A percentile compares a stretch with the other conserved stretches of the same genome.
These are phyloP conservation scores for Glycine latifolia DNA, from an alignment of 306 rosid genomes.

Conservation along the genomic window DNA sequence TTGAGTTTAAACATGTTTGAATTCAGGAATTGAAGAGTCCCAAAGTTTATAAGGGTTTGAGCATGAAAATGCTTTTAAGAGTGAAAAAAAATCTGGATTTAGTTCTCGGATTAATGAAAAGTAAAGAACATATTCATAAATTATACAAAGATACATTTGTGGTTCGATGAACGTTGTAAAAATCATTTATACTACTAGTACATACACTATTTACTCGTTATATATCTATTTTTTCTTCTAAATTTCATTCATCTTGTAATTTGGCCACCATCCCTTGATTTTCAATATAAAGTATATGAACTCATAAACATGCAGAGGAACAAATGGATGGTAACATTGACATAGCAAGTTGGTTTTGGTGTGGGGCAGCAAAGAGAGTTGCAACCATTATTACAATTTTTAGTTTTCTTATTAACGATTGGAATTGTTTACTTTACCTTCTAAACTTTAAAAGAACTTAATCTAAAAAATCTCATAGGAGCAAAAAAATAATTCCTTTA, in stretches of 20 bases:
- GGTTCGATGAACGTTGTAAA: no score
- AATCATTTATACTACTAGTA: no score
- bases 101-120: not conserved
- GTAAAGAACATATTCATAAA: no score
- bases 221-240: no score
- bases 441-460: not conserved
- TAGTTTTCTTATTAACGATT: no score
- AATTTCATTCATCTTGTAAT: no score
- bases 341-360: not conserved
- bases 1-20: not conserved
- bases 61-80: no score
- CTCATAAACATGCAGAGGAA: not conserved
- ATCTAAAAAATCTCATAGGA: not conserved
- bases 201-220: no score
- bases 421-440: not conserved
- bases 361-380: slow-evolving; percentile 49
- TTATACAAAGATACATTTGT: no score
- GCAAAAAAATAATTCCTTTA: not conserved
- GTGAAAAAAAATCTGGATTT: not conserved
- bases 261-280: no score
- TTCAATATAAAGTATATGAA: not conserved
- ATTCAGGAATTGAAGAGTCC: not conserved
- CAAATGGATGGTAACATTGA: not conserved
- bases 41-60: not conserved
- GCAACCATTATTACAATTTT: not conserved